Percentiles rank a stretch among this genome's conserved stretches.
Evolutionary conservation across 2,329 filamentous ascomycete genomes (phyloP).

Genomic region (Arthroderma sp.): DNA sequence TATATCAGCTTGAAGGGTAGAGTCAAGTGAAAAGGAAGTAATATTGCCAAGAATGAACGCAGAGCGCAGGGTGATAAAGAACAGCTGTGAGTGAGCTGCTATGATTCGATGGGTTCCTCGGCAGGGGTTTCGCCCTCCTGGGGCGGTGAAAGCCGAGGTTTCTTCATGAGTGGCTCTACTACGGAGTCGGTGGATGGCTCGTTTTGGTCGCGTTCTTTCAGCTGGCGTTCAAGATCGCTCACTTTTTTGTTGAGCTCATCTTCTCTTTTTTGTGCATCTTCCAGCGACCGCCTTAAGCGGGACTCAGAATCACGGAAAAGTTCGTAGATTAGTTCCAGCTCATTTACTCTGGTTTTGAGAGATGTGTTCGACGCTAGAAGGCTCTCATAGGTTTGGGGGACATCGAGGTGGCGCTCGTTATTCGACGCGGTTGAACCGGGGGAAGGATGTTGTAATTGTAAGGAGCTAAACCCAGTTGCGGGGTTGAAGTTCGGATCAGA

Average conservation of each 20-base stretch:
- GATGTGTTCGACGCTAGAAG: conserved; percentile 68
- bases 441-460: conserved; percentile 45
- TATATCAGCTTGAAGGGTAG: background rate
- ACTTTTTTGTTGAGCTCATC: conserved; percentile 69
- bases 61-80: background rate
- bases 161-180: conserved; percentile 40
- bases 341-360: conserved; percentile 87
- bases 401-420: conserved; percentile 52
- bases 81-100: background rate
- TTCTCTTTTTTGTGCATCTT: conserved; percentile 65
- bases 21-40: background rate
- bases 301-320: conserved; percentile 53
- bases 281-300: conserved; percentile 49
- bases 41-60: background rate
- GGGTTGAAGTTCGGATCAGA: conserved; percentile 56
- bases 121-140: conserved; percentile 34
- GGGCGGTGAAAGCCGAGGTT: conserved; percentile 37
- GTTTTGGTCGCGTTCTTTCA: conserved; percentile 20
- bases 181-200: conserved; percentile 16
- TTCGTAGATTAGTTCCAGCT: conserved; percentile 89
- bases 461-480: conserved; percentile 35
- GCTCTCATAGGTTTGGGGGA: conserved; percentile 66
- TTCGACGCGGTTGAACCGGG: conserved; percentile 46
- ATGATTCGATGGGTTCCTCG: background rate
- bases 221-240: conserved; percentile 57